Percentiles rank a stretch among this genome's conserved stretches.
Conservation (phyloP, 148 eudicot species). For the Fagopyrum tataricum region DNA sequence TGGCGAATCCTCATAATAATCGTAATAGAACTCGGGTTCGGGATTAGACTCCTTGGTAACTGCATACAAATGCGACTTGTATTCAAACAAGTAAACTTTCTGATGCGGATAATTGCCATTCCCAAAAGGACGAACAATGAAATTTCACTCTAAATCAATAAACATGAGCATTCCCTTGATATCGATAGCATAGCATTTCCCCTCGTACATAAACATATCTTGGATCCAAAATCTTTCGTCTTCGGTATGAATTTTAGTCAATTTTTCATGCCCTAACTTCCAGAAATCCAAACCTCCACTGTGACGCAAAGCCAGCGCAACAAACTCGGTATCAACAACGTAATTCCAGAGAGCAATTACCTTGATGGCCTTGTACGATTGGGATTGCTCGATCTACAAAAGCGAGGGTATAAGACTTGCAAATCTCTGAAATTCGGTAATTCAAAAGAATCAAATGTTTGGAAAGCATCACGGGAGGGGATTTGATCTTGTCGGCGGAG, state of each 20-base stretch:
- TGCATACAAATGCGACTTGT: not conserved
- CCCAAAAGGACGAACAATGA: not conserved
- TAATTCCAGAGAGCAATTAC: slow-evolving; percentile 9
- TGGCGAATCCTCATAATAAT: slow-evolving; percentile 8
- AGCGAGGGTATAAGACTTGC: not conserved
- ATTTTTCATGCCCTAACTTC: slow-evolving; percentile 9
- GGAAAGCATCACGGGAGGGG: not conserved
- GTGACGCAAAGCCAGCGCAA: slow-evolving; percentile 5
- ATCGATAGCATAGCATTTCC: slow-evolving; percentile 16
- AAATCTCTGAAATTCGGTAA: slow-evolving; percentile 10
- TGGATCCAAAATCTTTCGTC: not conserved
- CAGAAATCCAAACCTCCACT: not conserved
- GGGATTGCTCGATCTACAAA: not conserved
- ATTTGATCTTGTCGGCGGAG: not conserved
- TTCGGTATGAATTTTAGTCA: not conserved
- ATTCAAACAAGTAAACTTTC: not conserved
- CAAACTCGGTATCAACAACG: not conserved
- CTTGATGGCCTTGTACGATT: not conserved
- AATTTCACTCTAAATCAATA: not conserved
- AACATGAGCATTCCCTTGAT: not conserved
- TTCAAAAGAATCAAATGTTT: slow-evolving; percentile 10
- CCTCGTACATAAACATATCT: slow-evolving; percentile 8
- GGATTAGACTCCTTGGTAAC: not conserved
- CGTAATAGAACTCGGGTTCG: not conserved
- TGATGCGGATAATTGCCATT: not conserved